Conservation (phyloP, 805 yeast genomes). For the Candida maesae region DNA sequence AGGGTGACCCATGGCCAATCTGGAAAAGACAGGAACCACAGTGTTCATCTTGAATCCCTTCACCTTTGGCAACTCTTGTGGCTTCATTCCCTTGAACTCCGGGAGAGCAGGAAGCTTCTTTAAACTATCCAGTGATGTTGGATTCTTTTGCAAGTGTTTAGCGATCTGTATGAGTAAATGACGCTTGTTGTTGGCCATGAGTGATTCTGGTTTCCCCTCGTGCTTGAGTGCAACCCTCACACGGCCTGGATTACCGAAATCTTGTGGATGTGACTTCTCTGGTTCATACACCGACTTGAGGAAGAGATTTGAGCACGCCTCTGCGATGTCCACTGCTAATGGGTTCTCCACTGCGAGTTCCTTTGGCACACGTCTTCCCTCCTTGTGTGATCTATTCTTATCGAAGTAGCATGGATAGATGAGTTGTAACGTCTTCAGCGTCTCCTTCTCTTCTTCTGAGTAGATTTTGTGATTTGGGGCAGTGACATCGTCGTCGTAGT, state of each 20-base stretch:
- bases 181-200: constrained; percentile 51
- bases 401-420: constrained; percentile 94
- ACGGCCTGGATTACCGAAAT: constrained; percentile 97
- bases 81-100: constrained; percentile 52
- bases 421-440: constrained; percentile 65
- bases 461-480: constrained; percentile 23
- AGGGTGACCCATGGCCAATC: constrained; percentile 79
- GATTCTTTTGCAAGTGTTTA: constrained; percentile 57
- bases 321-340: constrained; percentile 74
- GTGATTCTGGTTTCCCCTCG: constrained; percentile 38
- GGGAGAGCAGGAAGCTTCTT: constrained; percentile 63
- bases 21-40: constrained; percentile 84
- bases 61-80: constrained; percentile 69
- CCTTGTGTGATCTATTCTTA: constrained; percentile 60
- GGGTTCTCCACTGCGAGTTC: constrained; percentile 82
- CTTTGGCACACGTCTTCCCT: constrained; percentile 78
- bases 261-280: constrained; percentile 91
- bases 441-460: constrained; percentile 54
- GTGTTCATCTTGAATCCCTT: constrained; percentile 82
- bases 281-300: constrained; percentile 55
- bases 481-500: constrained; percentile 16
- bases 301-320: constrained; percentile 50
- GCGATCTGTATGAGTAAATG: constrained; percentile 59
- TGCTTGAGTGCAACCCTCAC: constrained; percentile 70
- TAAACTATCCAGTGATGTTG: constrained; percentile 63